Evolutionary conservation across 495 filamentous ascomycete species (phyloP).

Genomic region (Daldinia decipiens): DNA sequence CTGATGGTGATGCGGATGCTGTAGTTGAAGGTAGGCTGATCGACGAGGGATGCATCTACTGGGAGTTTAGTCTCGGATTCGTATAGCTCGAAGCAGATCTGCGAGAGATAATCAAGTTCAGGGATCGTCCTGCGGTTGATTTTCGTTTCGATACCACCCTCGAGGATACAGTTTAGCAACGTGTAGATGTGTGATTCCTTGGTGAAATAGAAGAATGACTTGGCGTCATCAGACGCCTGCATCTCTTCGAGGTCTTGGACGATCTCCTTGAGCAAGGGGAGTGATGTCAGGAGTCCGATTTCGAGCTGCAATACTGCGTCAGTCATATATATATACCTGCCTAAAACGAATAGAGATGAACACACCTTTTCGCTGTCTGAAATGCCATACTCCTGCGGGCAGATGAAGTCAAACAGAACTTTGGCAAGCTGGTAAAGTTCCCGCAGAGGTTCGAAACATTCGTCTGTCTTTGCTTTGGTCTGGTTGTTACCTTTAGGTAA

Average conservation of each 20-base stretch:
- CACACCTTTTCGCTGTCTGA: conserved; percentile 83
- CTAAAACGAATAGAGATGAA: background rate
- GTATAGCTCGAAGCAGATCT: conserved; percentile 97
- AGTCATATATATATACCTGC: conserved; percentile 15
- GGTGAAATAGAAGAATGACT: conserved; percentile 98
- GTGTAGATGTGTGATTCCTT: conserved; percentile 99
- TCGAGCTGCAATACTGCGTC: conserved; percentile 66
- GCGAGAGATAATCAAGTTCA: conserved; percentile 95
- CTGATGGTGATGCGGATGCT: conserved; percentile 95
- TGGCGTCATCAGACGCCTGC: conserved; percentile 90
- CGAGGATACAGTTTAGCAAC: conserved; percentile 94
- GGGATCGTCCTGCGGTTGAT: conserved; percentile 89
- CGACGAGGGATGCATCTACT: conserved; percentile 52
- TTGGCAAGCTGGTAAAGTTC: conserved; percentile 94
- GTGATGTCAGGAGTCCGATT: conserved; percentile 91
- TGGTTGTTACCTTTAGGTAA: conserved; percentile 80
- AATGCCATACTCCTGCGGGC: conserved; percentile 98
- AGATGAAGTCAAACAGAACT: conserved; percentile 97
- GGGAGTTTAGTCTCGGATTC: conserved; percentile 81
- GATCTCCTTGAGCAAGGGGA: conserved; percentile 94
- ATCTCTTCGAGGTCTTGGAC: conserved; percentile 97
- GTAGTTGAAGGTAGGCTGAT: conserved; percentile 77
- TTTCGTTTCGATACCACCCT: conserved; percentile 94
- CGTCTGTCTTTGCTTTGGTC: conserved; percentile 84
- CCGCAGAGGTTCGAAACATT: conserved; percentile 83